Evolutionary conservation across 2,329 filamentous ascomycete species (phyloP), one percentile per base, ranked within the genome.

Genomic region (Alternaria infectoria): DNA sequence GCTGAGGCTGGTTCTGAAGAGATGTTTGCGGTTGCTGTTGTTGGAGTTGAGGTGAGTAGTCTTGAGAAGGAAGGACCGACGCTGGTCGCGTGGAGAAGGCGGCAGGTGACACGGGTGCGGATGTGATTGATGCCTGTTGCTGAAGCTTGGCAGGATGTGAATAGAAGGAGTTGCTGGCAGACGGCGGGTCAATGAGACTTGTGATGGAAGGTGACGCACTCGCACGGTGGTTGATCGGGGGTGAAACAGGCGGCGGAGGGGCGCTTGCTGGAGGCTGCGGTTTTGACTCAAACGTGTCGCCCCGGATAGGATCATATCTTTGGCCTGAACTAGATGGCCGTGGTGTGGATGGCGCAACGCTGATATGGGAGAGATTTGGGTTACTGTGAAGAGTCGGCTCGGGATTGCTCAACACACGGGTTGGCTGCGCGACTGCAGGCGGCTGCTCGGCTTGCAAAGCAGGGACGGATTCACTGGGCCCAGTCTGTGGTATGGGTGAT

Each of bases 141-240:
- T 78, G 77, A 44, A 78, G 68, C 62, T 76, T 76, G 25, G 67
- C 68, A 36, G 76, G 64, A 50, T 76, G 77, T 0, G 74, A 62
- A 56, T 77, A 76, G 74, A 77, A 75, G 30, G 78, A 71, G 65
- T 79, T 79, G 74, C 69, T 74, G 71, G 79, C 75, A 57, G 72
- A 79, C 3, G 87, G 86, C 32, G 90, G 91, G 70, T 97, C 93
- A 54, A 97, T 92, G 61, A 97, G 86, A 80, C 93, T 97, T 6
- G 93, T 91, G 70, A 97, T 97, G 3, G 95, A 95, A 1, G 95
- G 94, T 5, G 95, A 97, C 43, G 91, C 91, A 76, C 92, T 95
- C n/a, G 92, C 91, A 58, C 91, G 88, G 80, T 91, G 88, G 79
- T 91, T 90, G 57, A 86, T 74, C 75, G 79, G 86, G 8, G 83